Evolutionary conservation across 2,329 filamentous ascomycete species (phyloP).

Genomic region (Trichophyton schoenleinii): DNA sequence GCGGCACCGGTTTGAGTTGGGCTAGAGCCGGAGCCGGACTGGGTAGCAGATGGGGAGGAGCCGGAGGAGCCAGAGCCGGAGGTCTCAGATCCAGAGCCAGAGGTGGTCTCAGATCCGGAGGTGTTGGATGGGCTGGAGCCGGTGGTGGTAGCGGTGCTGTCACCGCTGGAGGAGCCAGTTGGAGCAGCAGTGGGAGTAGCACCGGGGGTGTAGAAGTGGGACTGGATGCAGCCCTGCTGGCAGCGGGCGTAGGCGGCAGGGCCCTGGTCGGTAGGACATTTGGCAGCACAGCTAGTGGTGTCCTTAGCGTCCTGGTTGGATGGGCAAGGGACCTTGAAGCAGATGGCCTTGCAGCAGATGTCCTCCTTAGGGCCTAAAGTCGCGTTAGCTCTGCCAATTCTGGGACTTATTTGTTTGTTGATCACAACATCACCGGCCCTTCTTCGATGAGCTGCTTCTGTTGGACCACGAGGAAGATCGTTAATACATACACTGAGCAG

Average conservation of each 20-base stretch:
- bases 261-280: conserved; percentile 39
- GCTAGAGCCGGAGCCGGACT: conserved; percentile 8
- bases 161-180: conserved; percentile 4
- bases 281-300: conserved; percentile 40
- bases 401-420: too few relatives aligned
- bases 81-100: neutral
- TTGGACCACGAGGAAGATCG: neutral
- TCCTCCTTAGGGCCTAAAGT: conserved; percentile 31
- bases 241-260: conserved; percentile 37
- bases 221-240: conserved; percentile 38
- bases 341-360: conserved; percentile 41
- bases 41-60: too few relatives aligned
- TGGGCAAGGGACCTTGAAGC: conserved; percentile 41
- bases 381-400: neutral
- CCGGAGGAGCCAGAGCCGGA: conserved; percentile 9
- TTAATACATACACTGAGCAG: conserved; percentile 24
- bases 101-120: conserved; percentile 7
- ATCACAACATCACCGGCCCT: neutral
- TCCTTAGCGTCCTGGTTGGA: conserved; percentile 38
- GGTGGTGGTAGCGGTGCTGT: conserved; percentile 12
- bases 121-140: conserved; percentile 9
- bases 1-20: conserved; percentile 7
- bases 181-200: neutral
- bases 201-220: conserved; percentile 34
- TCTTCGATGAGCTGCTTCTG: neutral